Evolutionary conservation across 163 green algal species (phyloP).

Genomic region (Chlorella variabilis): DNA sequence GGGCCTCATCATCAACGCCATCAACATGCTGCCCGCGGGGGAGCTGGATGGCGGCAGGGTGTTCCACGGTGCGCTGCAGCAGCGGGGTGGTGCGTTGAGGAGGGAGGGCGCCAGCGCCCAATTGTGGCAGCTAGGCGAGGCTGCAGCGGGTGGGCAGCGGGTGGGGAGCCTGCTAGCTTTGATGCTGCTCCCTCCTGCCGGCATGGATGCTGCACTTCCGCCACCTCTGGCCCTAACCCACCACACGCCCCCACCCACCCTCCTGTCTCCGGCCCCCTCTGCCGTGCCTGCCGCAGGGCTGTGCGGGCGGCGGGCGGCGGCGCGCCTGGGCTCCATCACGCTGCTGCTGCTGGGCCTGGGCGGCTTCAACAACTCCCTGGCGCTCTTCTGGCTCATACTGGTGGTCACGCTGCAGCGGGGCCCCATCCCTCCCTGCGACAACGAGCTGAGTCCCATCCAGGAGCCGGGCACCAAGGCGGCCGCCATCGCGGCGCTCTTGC

Average conservation of each 20-base stretch:
- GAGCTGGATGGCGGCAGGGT: conserved; percentile 86
- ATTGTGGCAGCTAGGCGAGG: no score
- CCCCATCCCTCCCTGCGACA: conserved; percentile 75
- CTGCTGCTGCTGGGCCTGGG: conserved; percentile 70
- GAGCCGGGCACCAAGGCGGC: conserved; percentile 2
- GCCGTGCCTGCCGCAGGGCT: conserved; percentile 39
- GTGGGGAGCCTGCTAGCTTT: neutral
- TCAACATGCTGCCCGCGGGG: conserved; percentile 76
- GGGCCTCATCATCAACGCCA: conserved; percentile 49
- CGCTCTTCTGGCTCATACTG: conserved; percentile 87
- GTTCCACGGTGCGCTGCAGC: no score
- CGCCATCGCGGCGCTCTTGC: conserved; percentile 19
- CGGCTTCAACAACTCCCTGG: conserved; percentile 69
- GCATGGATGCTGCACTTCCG: no score
- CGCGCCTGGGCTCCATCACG: conserved; percentile 49
- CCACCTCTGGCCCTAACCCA: no score
- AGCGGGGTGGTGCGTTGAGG: no score
- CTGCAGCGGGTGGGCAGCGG: no score
- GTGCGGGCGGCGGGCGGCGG: conserved; percentile 67
- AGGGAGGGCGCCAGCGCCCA: no score
- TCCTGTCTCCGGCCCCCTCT: neutral
- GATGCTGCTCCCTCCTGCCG: no score
- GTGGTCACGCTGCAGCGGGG: conserved; percentile 84
- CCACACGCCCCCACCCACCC: no score
- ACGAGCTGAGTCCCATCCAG: conserved; percentile 64